Evolutionary conservation across 1,139 yeast species (phyloP).

Genomic region (Chernovozyma aurita): DNA sequence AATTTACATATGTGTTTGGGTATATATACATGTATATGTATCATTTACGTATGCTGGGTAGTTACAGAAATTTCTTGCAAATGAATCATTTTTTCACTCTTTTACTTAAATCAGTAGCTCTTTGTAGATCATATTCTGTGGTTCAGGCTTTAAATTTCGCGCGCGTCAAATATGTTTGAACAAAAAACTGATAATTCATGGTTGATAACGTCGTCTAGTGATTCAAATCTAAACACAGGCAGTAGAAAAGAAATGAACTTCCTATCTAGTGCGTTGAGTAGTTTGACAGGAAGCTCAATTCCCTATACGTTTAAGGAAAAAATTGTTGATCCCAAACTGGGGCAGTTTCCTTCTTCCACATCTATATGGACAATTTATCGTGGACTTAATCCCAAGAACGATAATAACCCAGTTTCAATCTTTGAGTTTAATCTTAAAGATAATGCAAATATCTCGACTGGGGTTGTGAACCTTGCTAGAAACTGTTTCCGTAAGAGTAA

Average conservation of each 20-base stretch:
- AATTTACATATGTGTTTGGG: no score
- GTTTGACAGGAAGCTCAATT: conserved; percentile 50
- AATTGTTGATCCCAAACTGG: conserved; percentile 18
- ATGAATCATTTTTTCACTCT: no score
- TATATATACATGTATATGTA: no score
- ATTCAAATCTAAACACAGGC: no score
- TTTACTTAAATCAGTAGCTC: no score
- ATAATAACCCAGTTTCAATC: conserved; percentile 43
- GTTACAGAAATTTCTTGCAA: no score
- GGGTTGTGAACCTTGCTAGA: conserved; percentile 45
- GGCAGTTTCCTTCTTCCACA: conserved; percentile 15
- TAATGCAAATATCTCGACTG: conserved; percentile 25
- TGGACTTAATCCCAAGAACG: conserved; percentile 42
- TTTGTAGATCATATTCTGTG: no score
- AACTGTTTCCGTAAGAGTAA: conserved; percentile 66
- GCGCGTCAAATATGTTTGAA: no score
- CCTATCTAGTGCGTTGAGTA: conserved; percentile 50
- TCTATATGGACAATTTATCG: conserved; percentile 47
- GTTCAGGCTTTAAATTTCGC: no score
- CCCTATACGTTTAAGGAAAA: conserved; percentile 55
- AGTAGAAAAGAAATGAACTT: conserved; percentile 68
- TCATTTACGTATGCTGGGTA: no score
- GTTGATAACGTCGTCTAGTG: no score
- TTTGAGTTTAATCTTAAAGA: conserved; percentile 58
- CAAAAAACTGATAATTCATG: no score